phyloP scores from a whole-genome alignment of 1,284 basidiomycete genomes.

The Microstroma glucosiphilum region DNA sequence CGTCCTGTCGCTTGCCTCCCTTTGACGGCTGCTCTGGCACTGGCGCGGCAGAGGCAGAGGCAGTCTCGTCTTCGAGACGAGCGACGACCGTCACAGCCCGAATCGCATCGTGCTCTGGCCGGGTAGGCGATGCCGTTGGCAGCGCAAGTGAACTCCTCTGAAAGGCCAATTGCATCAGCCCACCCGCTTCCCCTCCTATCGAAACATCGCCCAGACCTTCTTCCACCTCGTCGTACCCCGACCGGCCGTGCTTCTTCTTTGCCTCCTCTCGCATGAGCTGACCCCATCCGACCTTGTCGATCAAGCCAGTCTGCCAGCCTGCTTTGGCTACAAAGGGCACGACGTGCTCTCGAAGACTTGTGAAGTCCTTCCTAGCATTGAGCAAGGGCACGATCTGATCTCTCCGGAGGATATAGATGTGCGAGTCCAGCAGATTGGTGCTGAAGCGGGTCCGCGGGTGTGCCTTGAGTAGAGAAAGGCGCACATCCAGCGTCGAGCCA shows the following conservation, averaged over 20 bases:
- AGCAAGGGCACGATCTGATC: slow-evolving; percentile 33
- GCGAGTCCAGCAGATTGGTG: slow-evolving; percentile 42
- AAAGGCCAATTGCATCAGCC: neutral
- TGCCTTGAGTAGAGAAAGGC: slow-evolving; percentile 37
- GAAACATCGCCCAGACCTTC: neutral
- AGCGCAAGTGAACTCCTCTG: slow-evolving; percentile 3
- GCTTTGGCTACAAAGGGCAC: slow-evolving; percentile 45
- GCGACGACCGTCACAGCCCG: neutral
- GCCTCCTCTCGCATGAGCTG: neutral
- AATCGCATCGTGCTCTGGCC: neutral
- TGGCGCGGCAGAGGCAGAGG: too few species aligned
- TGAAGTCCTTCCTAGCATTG: slow-evolving; percentile 33
- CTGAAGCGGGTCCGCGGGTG: slow-evolving; percentile 33
- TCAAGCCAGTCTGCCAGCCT: slow-evolving; percentile 40
- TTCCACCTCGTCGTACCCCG: slow-evolving; percentile 1
- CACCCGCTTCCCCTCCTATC: neutral
- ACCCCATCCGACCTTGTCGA: slow-evolving; percentile 41
- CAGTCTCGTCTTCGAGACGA: neutral
- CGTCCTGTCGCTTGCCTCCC: neutral
- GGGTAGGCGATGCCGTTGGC: neutral
- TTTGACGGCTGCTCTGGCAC: neutral
- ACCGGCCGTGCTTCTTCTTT: neutral
- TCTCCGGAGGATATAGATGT: slow-evolving; percentile 42
- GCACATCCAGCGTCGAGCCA: slow-evolving; percentile 37
- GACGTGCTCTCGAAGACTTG: slow-evolving; percentile 41